These are phyloP conservation scores for Breviolum minutum DNA, from an alignment of 73 alveolate genomes.

Conservation along the genomic window DNA sequence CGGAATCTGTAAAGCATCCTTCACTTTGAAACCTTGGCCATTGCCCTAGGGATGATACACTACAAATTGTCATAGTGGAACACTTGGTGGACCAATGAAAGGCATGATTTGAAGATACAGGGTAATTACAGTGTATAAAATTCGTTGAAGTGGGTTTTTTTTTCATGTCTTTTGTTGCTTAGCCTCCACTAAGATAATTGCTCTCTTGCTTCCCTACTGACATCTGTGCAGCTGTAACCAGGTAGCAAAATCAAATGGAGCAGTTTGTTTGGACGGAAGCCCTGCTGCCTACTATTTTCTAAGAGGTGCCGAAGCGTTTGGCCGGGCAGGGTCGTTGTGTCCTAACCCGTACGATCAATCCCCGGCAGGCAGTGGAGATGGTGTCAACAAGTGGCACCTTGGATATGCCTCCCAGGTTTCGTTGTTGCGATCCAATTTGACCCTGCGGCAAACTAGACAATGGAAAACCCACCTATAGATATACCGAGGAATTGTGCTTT, in stretches of 20 bases:
- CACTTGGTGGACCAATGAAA: too few species aligned
- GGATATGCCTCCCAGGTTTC: background rate
- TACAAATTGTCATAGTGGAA: too few species aligned
- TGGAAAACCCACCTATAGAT: too few species aligned
- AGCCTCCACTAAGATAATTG: too few species aligned
- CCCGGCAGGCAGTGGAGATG: constrained; percentile 65
- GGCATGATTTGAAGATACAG: too few species aligned
- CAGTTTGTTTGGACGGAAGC: constrained; percentile 83
- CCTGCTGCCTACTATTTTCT: constrained; percentile 52
- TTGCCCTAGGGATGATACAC: too few species aligned
- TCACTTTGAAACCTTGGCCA: too few species aligned
- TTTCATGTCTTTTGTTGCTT: background rate
- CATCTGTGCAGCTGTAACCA: too few species aligned
- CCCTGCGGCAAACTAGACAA: too few species aligned
- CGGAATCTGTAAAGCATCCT: too few species aligned
- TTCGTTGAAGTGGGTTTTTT: background rate
- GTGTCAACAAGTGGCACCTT: constrained; percentile 66
- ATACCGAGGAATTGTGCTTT: too few species aligned
- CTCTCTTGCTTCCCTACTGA: too few species aligned
- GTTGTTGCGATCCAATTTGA: background rate
- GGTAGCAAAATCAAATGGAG: constrained; percentile 44
- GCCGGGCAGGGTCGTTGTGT: background rate
- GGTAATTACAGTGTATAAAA: background rate
- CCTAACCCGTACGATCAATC: background rate
- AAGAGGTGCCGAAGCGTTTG: background rate